phyloP scores from a whole-genome alignment of 306 rosid genomes.

The Citrullus colocynthis region DNA sequence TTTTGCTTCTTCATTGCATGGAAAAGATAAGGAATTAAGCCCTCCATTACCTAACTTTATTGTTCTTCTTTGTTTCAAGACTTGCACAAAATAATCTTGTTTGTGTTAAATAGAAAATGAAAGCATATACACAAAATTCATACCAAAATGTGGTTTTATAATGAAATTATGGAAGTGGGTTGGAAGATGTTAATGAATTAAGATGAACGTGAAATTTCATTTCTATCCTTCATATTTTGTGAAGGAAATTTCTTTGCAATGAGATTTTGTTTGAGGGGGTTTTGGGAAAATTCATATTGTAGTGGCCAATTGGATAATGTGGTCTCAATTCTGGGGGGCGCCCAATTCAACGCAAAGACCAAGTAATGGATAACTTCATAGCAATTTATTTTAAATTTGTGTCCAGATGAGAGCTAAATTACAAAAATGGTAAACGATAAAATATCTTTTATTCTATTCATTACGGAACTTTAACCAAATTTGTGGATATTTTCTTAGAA shows the following conservation, averaged over 20 bases:
- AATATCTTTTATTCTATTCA: too few species aligned
- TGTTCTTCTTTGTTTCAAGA: background rate
- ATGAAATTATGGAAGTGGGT: background rate
- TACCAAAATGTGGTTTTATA: background rate
- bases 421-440: too few species aligned
- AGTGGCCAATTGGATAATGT: background rate
- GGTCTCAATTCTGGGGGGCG: background rate
- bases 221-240: background rate
- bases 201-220: background rate
- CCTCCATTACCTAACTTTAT: conserved; percentile 34
- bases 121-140: background rate
- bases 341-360: background rate
- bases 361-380: background rate
- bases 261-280: background rate
- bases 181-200: background rate
- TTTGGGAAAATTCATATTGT: background rate
- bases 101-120: background rate
- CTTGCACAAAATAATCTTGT: background rate
- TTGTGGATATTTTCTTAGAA: too few species aligned
- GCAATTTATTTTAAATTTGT: too few species aligned
- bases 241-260: background rate
- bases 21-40: conserved; percentile 65
- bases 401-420: too few species aligned
- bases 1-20: conserved; percentile 55
- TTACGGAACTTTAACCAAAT: too few species aligned